Evolutionary conservation across 306 rosid genomes (phyloP).

Genomic region (Quercus berberidifolia): DNA sequence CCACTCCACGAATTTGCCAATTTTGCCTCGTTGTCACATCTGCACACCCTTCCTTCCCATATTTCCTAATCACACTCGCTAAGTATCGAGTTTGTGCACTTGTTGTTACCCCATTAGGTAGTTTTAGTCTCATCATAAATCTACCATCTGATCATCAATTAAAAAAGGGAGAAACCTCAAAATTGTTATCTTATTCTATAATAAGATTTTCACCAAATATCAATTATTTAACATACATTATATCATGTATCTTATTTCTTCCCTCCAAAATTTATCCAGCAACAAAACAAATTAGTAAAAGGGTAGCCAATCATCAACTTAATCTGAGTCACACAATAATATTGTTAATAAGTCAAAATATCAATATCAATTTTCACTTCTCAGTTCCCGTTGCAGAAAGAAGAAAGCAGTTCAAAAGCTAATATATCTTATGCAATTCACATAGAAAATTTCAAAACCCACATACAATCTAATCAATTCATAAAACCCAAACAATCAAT

Average conservation of each 20-base stretch:
- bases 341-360: not conserved
- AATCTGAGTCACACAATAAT: not conserved
- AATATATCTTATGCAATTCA: not conserved
- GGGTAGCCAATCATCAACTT: not conserved
- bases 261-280: not conserved
- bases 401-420: not conserved
- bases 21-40: constrained; percentile 96
- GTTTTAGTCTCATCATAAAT: constrained; percentile 96
- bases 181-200: not conserved
- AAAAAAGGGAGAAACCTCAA: not conserved
- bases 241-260: not conserved
- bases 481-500: not conserved
- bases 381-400: not conserved
- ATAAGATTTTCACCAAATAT: not conserved
- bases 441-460: not conserved
- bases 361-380: not conserved
- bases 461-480: not conserved
- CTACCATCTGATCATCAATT: constrained; percentile 72
- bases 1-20: constrained; percentile 94
- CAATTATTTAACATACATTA: not conserved
- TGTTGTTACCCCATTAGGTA: constrained; percentile 92
- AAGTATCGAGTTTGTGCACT: constrained; percentile 77
- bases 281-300: not conserved
- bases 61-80: constrained; percentile 77
- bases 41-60: constrained; percentile 90